Base-by-base conservation (phyloP, 305 asterid genomes). In the Plantago lanceolata region DNA sequence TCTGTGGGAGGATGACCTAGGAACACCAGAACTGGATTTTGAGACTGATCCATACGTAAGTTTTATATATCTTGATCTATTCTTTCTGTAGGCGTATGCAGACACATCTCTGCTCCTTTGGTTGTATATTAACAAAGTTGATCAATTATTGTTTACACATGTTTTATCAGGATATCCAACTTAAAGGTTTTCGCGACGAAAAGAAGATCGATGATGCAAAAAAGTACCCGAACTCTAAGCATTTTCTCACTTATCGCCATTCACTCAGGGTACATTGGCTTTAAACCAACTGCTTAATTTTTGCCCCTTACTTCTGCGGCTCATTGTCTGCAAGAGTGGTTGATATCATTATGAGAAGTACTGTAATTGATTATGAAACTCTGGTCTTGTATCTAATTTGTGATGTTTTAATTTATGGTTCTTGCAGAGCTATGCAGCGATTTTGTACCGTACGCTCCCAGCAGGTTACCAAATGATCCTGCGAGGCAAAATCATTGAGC, bases 1-100 rank as follows among this genome's bases (percentile, higher is more conserved):
- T 73, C 89, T 86, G 13, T 86, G 96, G 96, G 94, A 89, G 77
- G 87, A 84, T 11, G 95, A 89, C 11, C 75, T 72, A 68, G 93
- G 89, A 58, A 57, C 69, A 19, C 76, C 59, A 4, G 96, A 89
- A 60, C 81, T 89, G 53, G 95, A 89, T 69, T 86, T 86, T 55
- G 84, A 78, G 35, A 47, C 75, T 5, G 87, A 86, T 71, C 63
- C 50, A 70, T 70, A 83, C 66, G 96, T 82, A 76, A 44, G 66
- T 48, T 58, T 54, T 17, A 57, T 18, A 44, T 57, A 16, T 35
- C 20, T 47, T 43, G 19, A n/a, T 18, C 20, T 56, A 48, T 58
- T 47, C 4, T 57, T 35, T 33, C 6, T 19, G 9, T 37, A 37
- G 15, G 15, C 45, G 13, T 24, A 24, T 24, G 28, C 3, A 24